These are phyloP conservation scores for Debaryomyces tyrocola DNA, from an alignment of 805 yeast species.

Conservation along the genomic window DNA sequence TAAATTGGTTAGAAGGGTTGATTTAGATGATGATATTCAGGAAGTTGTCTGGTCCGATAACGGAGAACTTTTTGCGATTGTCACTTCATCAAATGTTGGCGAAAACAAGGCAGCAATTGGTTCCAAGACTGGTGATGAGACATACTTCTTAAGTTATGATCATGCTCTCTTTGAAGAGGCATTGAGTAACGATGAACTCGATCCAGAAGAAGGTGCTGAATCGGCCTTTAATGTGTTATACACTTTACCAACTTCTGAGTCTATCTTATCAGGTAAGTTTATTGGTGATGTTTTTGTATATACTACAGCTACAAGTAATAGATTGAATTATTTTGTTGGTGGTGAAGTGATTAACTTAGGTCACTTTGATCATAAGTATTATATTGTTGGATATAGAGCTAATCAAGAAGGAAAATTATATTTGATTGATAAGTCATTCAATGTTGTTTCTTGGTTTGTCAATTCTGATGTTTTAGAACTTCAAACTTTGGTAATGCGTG, in stretches of 20 bases:
- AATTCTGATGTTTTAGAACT: conserved; percentile 88
- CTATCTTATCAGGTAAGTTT: conserved; percentile 88
- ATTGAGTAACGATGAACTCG: conserved; percentile 53
- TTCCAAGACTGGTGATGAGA: conserved; percentile 47
- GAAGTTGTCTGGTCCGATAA: conserved; percentile 91
- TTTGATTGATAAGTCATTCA: conserved; percentile 86
- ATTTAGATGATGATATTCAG: conserved; percentile 69
- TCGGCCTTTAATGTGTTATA: conserved; percentile 80
- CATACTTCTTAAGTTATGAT: conserved; percentile 76
- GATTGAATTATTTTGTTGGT: conserved; percentile 93
- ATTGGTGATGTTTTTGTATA: conserved; percentile 96
- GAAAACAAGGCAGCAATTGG: conserved; percentile 19
- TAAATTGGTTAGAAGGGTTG: conserved; percentile 79
- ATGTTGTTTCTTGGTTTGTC: conserved; percentile 75
- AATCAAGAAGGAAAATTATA: conserved; percentile 82
- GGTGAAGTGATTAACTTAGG: conserved; percentile 89
- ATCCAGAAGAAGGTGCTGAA: conserved; percentile 86
- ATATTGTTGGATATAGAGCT: conserved; percentile 84
- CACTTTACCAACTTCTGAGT: conserved; percentile 69
- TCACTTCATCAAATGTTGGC: conserved; percentile 34
- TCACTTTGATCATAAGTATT: conserved; percentile 87
- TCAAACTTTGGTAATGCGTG: conserved; percentile 93
- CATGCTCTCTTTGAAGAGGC: conserved; percentile 67
- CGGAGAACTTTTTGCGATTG: conserved; percentile 82
- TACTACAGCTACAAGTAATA: conserved; percentile 75